phyloP scores from a whole-genome alignment of 352 stramenopile genomes.

The Globisporangium yorkense region DNA sequence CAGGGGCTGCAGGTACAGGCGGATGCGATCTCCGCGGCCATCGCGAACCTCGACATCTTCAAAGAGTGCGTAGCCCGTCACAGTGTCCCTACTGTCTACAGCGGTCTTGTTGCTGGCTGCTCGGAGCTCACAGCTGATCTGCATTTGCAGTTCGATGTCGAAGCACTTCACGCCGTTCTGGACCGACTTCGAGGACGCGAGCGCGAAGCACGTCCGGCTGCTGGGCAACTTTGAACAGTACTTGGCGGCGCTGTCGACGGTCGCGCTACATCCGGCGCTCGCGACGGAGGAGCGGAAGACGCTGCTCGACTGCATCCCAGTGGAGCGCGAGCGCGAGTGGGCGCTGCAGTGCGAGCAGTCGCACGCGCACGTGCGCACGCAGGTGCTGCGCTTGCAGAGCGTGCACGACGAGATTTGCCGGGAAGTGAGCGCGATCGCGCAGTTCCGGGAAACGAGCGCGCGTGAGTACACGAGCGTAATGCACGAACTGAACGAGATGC shows the following conservation, averaged over 20 bases:
- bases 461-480: constrained; percentile 38
- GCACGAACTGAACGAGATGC: constrained; percentile 45
- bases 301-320: constrained; percentile 73
- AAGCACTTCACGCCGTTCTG: constrained; percentile 82
- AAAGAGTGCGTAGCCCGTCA: constrained; percentile 21
- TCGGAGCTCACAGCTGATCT: no score
- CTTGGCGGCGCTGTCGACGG: constrained; percentile 40
- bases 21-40: constrained; percentile 61
- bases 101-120: background rate
- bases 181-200: constrained; percentile 59
- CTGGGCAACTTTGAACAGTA: constrained; percentile 70
- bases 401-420: constrained; percentile 61
- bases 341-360: constrained; percentile 71
- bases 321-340: constrained; percentile 81
- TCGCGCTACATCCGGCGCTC: constrained; percentile 64
- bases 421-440: constrained; percentile 52
- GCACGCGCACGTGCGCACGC: constrained; percentile 49
- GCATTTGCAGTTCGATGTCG: constrained; percentile 45
- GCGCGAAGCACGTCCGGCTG: constrained; percentile 48
- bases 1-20: constrained; percentile 60
- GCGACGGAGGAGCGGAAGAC: constrained; percentile 52
- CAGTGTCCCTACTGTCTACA: background rate
- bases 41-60: constrained; percentile 79
- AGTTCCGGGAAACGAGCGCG: constrained; percentile 32
- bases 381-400: constrained; percentile 59